These are phyloP conservation scores for Aspergillus phoenicis DNA, from an alignment of 2,329 filamentous ascomycete genomes.

Conservation along the genomic window DNA sequence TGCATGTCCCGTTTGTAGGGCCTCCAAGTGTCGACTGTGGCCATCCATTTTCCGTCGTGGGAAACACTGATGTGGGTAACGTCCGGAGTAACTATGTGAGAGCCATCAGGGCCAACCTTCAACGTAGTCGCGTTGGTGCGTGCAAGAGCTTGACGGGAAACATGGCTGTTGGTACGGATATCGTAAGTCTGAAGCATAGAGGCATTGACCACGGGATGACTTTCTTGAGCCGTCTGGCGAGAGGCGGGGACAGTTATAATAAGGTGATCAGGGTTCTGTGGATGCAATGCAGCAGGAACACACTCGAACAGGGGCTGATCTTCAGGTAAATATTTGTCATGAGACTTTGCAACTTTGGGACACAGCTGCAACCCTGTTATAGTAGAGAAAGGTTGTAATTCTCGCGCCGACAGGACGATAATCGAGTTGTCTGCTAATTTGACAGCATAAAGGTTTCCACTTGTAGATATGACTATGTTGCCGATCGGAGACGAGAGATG, in stretches of 20 bases:
- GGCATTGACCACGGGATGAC: slow-evolving; percentile 55
- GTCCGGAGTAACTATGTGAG: slow-evolving; percentile 73
- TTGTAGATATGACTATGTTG: slow-evolving; percentile 77
- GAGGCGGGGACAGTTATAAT: slow-evolving; percentile 67
- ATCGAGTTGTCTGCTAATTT: slow-evolving; percentile 89
- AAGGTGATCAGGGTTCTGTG: slow-evolving; percentile 63
- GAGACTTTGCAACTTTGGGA: slow-evolving; percentile 54
- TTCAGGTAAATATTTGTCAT: slow-evolving; percentile 42
- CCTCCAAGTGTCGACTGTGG: slow-evolving; percentile 87
- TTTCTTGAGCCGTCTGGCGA: slow-evolving; percentile 42
- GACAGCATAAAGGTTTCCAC: slow-evolving; percentile 78
- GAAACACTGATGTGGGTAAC: slow-evolving; percentile 76
- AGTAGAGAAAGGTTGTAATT: slow-evolving; percentile 81
- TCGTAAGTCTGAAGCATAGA: slow-evolving; percentile 77
- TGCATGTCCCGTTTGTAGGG: slow-evolving; percentile 71
- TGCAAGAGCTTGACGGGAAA: slow-evolving; percentile 85
- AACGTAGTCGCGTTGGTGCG: slow-evolving; percentile 83
- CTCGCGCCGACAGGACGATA: slow-evolving; percentile 86
- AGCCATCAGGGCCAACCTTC: slow-evolving; percentile 72
- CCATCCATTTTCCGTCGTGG: slow-evolving; percentile 82
- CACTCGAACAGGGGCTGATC: slow-evolving; percentile 13
- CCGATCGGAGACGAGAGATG: slow-evolving; percentile 85
- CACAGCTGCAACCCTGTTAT: slow-evolving; percentile 75
- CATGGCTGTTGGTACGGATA: slow-evolving; percentile 72
- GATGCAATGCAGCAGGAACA: slow-evolving; percentile 65